A percentile compares a stretch with the other conserved stretches of the same genome.
These are phyloP conservation scores for Aspergillus latus DNA, from an alignment of 2,329 filamentous ascomycete species.

Conservation along the genomic window DNA sequence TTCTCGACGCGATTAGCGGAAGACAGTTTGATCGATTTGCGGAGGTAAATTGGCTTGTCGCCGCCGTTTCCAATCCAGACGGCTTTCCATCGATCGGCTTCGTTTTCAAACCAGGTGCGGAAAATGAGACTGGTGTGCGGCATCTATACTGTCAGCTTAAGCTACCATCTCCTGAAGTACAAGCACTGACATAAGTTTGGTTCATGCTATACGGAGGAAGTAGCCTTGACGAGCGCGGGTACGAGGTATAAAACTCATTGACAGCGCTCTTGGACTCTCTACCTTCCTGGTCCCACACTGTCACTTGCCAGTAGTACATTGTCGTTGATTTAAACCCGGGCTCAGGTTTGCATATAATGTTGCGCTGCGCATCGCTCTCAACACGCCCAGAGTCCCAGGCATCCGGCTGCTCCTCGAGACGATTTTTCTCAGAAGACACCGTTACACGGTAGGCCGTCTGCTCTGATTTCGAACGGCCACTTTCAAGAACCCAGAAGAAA, in stretches of 20 bases:
- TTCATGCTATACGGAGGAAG: constrained; percentile 29
- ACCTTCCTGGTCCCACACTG: constrained; percentile 21
- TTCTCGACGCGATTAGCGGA: constrained; percentile 3
- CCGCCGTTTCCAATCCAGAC: constrained; percentile 29
- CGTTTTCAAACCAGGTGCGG: constrained; percentile 27
- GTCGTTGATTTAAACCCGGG: constrained; percentile 23
- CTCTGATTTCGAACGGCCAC: neutral
- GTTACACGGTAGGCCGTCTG: constrained; percentile 22
- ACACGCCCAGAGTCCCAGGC: constrained; percentile 24
- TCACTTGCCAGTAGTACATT: constrained; percentile 24
- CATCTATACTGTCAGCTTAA: constrained; percentile 11
- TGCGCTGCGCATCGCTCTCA: constrained; percentile 23
- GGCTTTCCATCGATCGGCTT: constrained; percentile 26
- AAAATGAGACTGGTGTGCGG: constrained; percentile 27
- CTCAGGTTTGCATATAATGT: constrained; percentile 22
- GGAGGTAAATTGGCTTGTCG: constrained; percentile 27
- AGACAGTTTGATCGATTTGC: constrained; percentile 20
- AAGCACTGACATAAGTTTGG: constrained; percentile 21
- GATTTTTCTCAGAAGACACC: constrained; percentile 3
- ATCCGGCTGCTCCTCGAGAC: neutral
- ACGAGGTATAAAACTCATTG: constrained; percentile 27
- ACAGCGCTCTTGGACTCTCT: constrained; percentile 13
- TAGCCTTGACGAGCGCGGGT: constrained; percentile 21
- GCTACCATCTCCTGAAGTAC: neutral
- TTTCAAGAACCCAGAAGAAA: constrained; percentile 24